Conservation (phyloP, 805 yeast genomes). For the Metschnikowia gruessii region DNA sequence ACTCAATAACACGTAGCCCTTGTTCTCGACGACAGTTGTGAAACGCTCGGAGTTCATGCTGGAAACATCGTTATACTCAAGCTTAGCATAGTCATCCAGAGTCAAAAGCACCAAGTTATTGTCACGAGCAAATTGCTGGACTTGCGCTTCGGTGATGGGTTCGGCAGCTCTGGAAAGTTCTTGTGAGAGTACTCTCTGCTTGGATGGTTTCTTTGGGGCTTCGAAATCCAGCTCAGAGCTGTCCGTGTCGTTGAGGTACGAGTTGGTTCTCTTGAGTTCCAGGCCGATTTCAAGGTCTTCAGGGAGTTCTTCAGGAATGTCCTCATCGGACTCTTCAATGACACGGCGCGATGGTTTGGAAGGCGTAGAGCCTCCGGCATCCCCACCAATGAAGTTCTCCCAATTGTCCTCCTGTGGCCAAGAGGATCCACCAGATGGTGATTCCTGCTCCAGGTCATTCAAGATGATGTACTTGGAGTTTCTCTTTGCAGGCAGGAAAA, state of each 20-base stretch:
- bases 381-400: slow-evolving; percentile 40
- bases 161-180: slow-evolving; percentile 18
- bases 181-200: slow-evolving; percentile 18
- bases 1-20: slow-evolving; percentile 30
- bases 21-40: slow-evolving; percentile 21
- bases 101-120: slow-evolving; percentile 33
- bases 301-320: slow-evolving; percentile 6
- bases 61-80: slow-evolving; percentile 26
- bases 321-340: slow-evolving; percentile 17
- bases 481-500: slow-evolving; percentile 36
- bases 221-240: slow-evolving; percentile 27
- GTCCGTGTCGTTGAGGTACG: slow-evolving; percentile 30
- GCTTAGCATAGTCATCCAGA: slow-evolving; percentile 31
- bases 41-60: slow-evolving; percentile 26
- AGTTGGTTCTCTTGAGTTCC: slow-evolving; percentile 17
- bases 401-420: slow-evolving; percentile 27
- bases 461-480: slow-evolving; percentile 32
- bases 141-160: slow-evolving; percentile 21
- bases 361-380: slow-evolving; percentile 23
- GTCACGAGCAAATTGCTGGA: slow-evolving; percentile 35
- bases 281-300: slow-evolving; percentile 7
- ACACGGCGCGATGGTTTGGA: slow-evolving; percentile 22
- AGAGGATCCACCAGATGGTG: slow-evolving; percentile 9
- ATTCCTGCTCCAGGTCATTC: slow-evolving; percentile 25
- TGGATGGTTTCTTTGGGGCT: slow-evolving; percentile 6